Evolutionary conservation across 345 rosid genomes (phyloP).

Genomic region (Conringia planisiliqua): DNA sequence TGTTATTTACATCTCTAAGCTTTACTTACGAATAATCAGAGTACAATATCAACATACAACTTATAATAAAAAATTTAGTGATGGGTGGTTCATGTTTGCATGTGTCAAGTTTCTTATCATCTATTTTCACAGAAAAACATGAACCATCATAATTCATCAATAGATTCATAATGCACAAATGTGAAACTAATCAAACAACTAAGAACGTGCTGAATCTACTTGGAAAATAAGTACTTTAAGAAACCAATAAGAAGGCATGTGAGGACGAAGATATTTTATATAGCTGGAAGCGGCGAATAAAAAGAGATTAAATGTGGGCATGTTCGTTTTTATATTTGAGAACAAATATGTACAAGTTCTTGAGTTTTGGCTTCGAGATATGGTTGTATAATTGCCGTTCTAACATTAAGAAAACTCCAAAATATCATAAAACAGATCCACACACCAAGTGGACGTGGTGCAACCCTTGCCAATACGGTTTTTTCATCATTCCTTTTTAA

Average conservation of each 20-base stretch:
- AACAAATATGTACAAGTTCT: constrained; percentile 7
- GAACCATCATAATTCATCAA: neutral
- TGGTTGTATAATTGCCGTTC: constrained; percentile 6
- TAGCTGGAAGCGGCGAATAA: constrained; percentile 28
- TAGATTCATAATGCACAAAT: constrained; percentile 1
- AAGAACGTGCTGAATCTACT: constrained; percentile 12
- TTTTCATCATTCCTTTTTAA: neutral
- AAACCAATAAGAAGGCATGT: neutral
- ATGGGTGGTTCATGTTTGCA: neutral
- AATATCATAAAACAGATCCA: constrained; percentile 15
- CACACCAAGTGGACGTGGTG: constrained; percentile 29
- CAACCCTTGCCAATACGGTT: constrained; percentile 1
- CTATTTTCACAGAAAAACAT: constrained; percentile 6
- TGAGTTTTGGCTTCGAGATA: constrained; percentile 7
- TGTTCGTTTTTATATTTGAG: neutral
- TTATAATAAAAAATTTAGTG: neutral
- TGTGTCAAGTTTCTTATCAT: constrained; percentile 1
- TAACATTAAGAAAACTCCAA: neutral
- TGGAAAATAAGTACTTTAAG: neutral
- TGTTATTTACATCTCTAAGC: neutral
- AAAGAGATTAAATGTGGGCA: constrained; percentile 21
- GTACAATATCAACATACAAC: neutral
- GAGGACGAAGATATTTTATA: neutral
- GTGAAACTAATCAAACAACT: neutral
- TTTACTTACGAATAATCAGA: neutral